Evolutionary conservation across 345 rosid species (phyloP), one percentile per base, ranked within the genome.

Genomic region (Abelmoschus esculentus): DNA sequence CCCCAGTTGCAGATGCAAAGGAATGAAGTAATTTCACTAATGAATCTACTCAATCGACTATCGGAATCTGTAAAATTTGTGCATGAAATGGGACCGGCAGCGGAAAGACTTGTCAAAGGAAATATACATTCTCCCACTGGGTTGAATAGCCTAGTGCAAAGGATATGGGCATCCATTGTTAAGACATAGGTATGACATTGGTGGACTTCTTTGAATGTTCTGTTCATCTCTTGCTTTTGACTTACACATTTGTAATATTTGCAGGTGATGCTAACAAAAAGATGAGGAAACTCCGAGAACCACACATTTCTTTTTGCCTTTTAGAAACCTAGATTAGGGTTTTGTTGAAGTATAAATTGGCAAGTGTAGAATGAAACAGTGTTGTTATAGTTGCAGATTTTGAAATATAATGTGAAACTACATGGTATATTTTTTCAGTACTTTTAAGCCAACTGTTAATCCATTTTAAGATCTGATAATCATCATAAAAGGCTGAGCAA

Each of bases 21-120:
- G 74, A 72, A 72, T 61, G 74, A 72, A 64, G 74, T 72, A 28
- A 63, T 72, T 62, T 61, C 74, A 9, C 49, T 72, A 60, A 62
- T 63, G 53, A 72, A 72, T 50, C 61, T 72, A 49, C 74, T 72
- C 50, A 72, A 62, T 54, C 69, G 74, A 50, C 53, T 72, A 12
- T 72, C 74, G 0, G 74, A 72, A 40, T 72, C 74, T 22, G 38
- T 72, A 32, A 62, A 72, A 50, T 62, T 72, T 19, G 74, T 72
- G 3, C 74, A 72, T 34, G 69, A 72, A 72, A 72, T 62, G 69
- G 69, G 69, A 34, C 50, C 62, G 0, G 38, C 69, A 7, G 62
- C 49, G 5, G 74, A 72, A 50, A 34, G 6, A 22, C 44, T 53
- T 3, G 2, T 36, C 0, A 13, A 62, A 63, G 52, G 74, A 13